A percentile compares a stretch with the other conserved stretches of the same genome.
Conservation (phyloP, 2,329 filamentous ascomycete species). For the Cercospora beticola region DNA sequence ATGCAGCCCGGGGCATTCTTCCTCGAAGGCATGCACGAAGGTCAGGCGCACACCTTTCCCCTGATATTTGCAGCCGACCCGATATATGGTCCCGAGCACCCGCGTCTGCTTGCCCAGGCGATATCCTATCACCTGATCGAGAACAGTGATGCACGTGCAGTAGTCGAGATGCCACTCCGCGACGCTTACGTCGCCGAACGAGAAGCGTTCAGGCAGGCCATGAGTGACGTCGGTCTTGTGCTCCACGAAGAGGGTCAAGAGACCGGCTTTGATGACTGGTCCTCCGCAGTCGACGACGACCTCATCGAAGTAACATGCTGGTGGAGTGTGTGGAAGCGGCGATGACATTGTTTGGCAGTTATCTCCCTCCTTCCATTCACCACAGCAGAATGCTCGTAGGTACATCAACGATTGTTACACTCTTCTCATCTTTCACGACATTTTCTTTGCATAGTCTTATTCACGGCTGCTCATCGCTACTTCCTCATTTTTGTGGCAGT, state of each 20-base stretch:
- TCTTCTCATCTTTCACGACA: neutral
- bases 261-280: slow-evolving; percentile 73
- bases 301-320: slow-evolving; percentile 61
- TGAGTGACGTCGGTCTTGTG: slow-evolving; percentile 56
- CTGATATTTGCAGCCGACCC: slow-evolving; percentile 83
- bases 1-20: slow-evolving; percentile 50
- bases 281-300: slow-evolving; percentile 49
- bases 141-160: slow-evolving; percentile 59
- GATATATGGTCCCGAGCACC: slow-evolving; percentile 83
- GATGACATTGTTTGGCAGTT: slow-evolving; percentile 9
- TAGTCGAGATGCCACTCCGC: slow-evolving; percentile 79
- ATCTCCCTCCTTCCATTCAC: neutral
- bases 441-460: neutral
- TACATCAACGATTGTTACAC: neutral
- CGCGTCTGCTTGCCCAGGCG: slow-evolving; percentile 68
- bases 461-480: neutral
- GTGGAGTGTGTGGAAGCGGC: slow-evolving; percentile 62
- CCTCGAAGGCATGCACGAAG: slow-evolving; percentile 13
- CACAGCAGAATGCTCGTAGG: slow-evolving; percentile 1
- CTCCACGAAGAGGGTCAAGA: slow-evolving; percentile 63
- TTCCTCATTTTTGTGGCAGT: neutral
- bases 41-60: slow-evolving; percentile 39
- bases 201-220: slow-evolving; percentile 59
- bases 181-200: slow-evolving; percentile 68
- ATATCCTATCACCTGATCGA: slow-evolving; percentile 66